Percentiles rank a stretch among this genome's conserved stretches.
These are phyloP conservation scores for Candida suzukii DNA, from an alignment of 805 yeast species.

Conservation along the genomic window DNA sequence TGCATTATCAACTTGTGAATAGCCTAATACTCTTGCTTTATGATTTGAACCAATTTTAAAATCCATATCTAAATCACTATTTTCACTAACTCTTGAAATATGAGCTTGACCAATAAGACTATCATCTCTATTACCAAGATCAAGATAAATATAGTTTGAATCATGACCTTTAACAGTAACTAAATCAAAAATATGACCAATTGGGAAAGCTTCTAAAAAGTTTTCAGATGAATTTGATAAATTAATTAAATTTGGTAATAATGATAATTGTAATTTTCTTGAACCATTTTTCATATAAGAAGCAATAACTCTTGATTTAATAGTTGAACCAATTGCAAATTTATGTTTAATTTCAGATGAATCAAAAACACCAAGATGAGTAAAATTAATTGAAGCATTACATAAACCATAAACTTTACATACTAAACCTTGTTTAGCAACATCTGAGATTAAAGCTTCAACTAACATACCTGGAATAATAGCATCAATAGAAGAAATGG, in stretches of 20 bases:
- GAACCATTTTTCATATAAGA: constrained; percentile 39
- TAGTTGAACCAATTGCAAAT: constrained; percentile 57
- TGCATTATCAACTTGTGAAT: constrained; percentile 55
- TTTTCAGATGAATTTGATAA: constrained; percentile 14
- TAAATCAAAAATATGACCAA: constrained; percentile 62
- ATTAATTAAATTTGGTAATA: constrained; percentile 45
- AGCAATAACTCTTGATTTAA: constrained; percentile 68
- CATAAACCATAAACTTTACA: constrained; percentile 70
- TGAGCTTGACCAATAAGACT: constrained; percentile 66
- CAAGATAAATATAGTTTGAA: constrained; percentile 46
- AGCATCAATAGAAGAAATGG: constrained; percentile 70
- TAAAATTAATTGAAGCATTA: constrained; percentile 59
- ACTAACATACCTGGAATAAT: constrained; percentile 81
- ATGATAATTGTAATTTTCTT: constrained; percentile 58
- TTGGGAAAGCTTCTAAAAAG: constrained; percentile 56
- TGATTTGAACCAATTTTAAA: constrained; percentile 62
- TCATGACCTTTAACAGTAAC: constrained; percentile 59
- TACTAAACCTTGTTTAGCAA: constrained; percentile 54
- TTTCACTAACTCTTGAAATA: constrained; percentile 56
- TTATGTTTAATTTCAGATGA: constrained; percentile 46
- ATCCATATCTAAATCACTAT: constrained; percentile 35
- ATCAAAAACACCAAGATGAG: constrained; percentile 51
- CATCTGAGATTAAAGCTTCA: constrained; percentile 61
- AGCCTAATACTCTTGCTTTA: constrained; percentile 72
- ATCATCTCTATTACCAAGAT: constrained; percentile 49